Base-by-base conservation (phyloP, 164 flowering plant genomes). In the Sextonia rubra region DNA sequence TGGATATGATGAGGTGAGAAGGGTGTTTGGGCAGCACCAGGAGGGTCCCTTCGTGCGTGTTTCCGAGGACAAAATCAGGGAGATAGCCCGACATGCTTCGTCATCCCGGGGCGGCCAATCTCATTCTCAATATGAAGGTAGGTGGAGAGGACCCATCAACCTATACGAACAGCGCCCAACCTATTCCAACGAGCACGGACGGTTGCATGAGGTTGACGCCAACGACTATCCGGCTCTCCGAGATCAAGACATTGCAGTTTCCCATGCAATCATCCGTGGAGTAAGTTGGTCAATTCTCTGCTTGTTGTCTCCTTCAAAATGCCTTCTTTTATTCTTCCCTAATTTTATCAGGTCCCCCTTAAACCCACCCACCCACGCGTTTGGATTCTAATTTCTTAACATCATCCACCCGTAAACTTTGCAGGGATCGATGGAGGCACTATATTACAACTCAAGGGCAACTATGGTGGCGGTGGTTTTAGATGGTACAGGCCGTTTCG, bases 381-480 rank as follows among this genome's bases (percentile, higher is more conserved):
- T n/a, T n/a, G n/a, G n/a, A n/a, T n/a, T n/a, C n/a, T n/a, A n/a
- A n/a, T n/a, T n/a, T n/a, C n/a, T n/a, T n/a, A n/a, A n/a, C n/a
- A n/a, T n/a, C n/a, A n/a, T n/a, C n/a, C n/a, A n/a, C n/a, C n/a
- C n/a, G 8, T 12, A 1, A 17, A 20, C 47, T 12, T 27, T 26
- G 20, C 66, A 81, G 86, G 86, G 84, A 47, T 73, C 79, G 8
- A 81, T 88, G 79, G 7, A 73, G 64, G 80, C 76, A 2, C 90
- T 89, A 2, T 77, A 70, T 67, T 83, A 52, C 85, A 88, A 85
- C 60, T 69, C 86, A 0, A 80, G 70, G 55, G 66, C 88, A 0
- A 85, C 86, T 11, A 68, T 56, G 64, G 8, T 88, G 2, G 68
- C 78, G 0, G 2, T 79, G 1, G 85, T 86, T 25, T 56, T 69